Conservation (phyloP, 1,284 basidiomycete genomes). For the Naganishia cerealis region DNA sequence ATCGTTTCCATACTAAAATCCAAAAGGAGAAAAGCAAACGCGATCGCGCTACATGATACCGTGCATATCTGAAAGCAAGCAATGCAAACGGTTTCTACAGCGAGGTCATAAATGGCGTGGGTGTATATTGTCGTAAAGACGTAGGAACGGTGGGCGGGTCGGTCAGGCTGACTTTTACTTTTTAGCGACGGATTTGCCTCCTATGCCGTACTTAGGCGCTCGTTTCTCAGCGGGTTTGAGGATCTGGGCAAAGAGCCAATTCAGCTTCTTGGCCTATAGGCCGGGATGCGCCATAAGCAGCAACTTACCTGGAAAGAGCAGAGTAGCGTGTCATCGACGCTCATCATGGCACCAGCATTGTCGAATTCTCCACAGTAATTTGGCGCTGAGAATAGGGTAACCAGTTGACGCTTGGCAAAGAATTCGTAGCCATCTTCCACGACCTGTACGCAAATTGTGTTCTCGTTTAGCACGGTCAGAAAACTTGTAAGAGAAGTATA, state of each 20-base stretch:
- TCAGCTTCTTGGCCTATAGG: slow-evolving; percentile 8
- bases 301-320: slow-evolving; percentile 91
- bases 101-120: slow-evolving; percentile 28
- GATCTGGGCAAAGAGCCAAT: slow-evolving; percentile 62
- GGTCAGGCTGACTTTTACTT: slow-evolving; percentile 18
- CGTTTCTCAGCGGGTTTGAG: slow-evolving; percentile 99
- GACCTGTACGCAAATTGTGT: slow-evolving; percentile 61
- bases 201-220: slow-evolving; percentile 66
- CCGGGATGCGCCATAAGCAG: background rate
- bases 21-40: slow-evolving; percentile 17
- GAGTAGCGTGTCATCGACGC: slow-evolving; percentile 93
- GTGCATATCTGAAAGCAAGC: background rate
- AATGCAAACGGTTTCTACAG: slow-evolving; percentile 8
- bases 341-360: slow-evolving; percentile 99
- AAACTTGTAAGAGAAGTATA: slow-evolving; percentile 26
- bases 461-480: background rate
- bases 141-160: background rate
- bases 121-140: slow-evolving; percentile 23
- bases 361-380: slow-evolving; percentile 99
- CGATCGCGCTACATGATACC: slow-evolving; percentile 7
- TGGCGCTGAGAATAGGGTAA: slow-evolving; percentile 95
- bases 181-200: slow-evolving; percentile 30
- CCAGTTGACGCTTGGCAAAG: slow-evolving; percentile 94
- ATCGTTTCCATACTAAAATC: slow-evolving; percentile 20
- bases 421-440: slow-evolving; percentile 99